A percentile compares a stretch with the other conserved stretches of the same genome.
phyloP scores from a whole-genome alignment of 192 early-diverging fungal species.

The Coemansia brasiliensis region DNA sequence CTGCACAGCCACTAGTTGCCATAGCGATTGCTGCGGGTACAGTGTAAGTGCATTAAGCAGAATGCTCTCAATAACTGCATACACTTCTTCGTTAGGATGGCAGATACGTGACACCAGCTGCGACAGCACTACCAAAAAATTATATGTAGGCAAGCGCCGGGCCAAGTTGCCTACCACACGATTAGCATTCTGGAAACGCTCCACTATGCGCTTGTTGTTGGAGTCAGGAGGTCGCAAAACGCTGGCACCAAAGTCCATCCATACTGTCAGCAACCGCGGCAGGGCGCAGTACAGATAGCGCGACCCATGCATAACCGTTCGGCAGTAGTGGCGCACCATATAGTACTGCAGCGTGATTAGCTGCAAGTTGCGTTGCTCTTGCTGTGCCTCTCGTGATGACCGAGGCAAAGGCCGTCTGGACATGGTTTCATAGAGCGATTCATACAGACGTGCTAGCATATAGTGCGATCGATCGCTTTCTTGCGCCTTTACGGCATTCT shows the following conservation, averaged over 20 bases:
- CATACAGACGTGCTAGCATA: conserved; percentile 40
- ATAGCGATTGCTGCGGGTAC: conserved; percentile 83
- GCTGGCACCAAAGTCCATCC: conserved; percentile 70
- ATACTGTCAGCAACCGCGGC: conserved; percentile 81
- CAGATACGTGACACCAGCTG: conserved; percentile 87
- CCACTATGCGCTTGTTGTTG: conserved; percentile 38
- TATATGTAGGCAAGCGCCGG: conserved; percentile 63
- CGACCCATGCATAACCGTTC: conserved; percentile 65
- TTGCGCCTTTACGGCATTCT: conserved; percentile 27
- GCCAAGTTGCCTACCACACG: conserved; percentile 57
- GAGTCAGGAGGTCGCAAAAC: conserved; percentile 28
- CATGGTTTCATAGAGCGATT: conserved; percentile 25
- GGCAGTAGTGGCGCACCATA: conserved; percentile 43
- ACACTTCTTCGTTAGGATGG: conserved; percentile 69
- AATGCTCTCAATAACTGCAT: conserved; percentile 67
- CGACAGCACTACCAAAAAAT: conserved; percentile 78
- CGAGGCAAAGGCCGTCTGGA: conserved; percentile 18
- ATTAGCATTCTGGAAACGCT: conserved; percentile 58
- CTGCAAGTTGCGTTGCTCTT: conserved; percentile 22
- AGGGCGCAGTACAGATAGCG: conserved; percentile 83
- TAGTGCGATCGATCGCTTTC: conserved; percentile 54
- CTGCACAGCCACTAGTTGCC: conserved; percentile 81
- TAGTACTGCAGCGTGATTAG: conserved; percentile 47
- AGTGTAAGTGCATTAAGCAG: conserved; percentile 65
- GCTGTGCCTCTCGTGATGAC: conserved; percentile 15